Conservation (phyloP, 768 basidiomycete species). For the Rhodotorula diobovata region DNA sequence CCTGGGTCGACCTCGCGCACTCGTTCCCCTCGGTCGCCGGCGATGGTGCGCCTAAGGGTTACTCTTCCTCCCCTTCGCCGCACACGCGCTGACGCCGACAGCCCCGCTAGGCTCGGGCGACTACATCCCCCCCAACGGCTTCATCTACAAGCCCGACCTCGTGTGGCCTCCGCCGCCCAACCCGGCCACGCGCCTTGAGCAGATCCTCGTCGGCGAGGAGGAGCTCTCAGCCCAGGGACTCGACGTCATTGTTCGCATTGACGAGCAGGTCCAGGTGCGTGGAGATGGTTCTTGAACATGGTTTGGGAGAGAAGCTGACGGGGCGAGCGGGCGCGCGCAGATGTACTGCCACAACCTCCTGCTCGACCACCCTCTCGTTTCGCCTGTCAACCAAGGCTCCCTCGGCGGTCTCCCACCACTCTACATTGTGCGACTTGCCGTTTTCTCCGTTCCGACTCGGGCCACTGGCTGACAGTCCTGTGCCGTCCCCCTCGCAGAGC, state of each 20-base stretch:
- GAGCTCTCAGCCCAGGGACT: background rate
- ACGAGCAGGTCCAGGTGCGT: conserved; percentile 37
- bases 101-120: background rate
- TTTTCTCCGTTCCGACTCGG: background rate
- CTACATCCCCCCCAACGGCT: conserved; percentile 43
- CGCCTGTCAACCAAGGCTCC: conserved; percentile 67
- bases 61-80: background rate
- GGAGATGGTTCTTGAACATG: background rate
- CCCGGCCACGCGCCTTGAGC: conserved; percentile 9
- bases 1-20: conserved; percentile 86
- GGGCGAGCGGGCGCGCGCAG: conserved; percentile 56
- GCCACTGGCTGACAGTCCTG: background rate
- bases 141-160: conserved; percentile 49
- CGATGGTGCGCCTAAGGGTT: background rate
- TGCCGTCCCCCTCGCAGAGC: background rate
- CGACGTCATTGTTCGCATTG: conserved; percentile 5
- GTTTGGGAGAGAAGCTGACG: background rate
- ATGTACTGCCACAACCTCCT: conserved; percentile 77
- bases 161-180: conserved; percentile 48
- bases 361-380: conserved; percentile 69
- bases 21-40: conserved; percentile 80
- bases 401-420: conserved; percentile 88
- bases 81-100: background rate
- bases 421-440: conserved; percentile 62
- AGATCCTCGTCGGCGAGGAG: conserved; percentile 17